These are phyloP conservation scores for Phytopythium vexans DNA, from an alignment of 352 stramenopile genomes.

Conservation along the genomic window DNA sequence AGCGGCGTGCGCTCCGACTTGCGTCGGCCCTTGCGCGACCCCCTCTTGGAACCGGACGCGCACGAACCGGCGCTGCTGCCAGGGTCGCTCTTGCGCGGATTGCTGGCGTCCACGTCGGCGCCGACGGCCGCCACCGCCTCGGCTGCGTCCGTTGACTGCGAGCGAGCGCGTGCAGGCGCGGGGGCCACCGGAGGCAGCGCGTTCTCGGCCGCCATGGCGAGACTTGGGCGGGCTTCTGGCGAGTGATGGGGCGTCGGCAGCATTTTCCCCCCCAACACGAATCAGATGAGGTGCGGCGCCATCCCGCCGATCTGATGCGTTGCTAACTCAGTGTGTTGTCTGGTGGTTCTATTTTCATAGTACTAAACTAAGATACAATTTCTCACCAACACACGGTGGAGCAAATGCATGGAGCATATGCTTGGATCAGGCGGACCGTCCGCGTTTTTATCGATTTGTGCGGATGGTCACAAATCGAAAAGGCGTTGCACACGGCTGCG, in stretches of 20 bases:
- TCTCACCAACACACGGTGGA: too few species aligned
- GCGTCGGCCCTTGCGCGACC: neutral
- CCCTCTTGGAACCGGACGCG: neutral
- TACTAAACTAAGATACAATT: too few species aligned
- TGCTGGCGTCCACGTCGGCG: neutral
- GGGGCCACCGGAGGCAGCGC: neutral
- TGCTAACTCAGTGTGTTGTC: too few species aligned
- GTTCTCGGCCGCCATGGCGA: constrained; percentile 4
- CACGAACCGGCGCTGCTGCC: neutral
- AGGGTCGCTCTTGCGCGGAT: neutral
- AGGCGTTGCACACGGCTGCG: too few species aligned
- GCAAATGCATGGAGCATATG: too few species aligned
- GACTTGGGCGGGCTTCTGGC: neutral
- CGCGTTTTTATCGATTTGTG: too few species aligned
- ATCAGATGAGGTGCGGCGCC: too few species aligned
- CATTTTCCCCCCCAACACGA: too few species aligned
- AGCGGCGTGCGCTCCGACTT: constrained; percentile 40
- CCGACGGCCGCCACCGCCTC: neutral
- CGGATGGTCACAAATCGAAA: too few species aligned
- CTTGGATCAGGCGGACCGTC: too few species aligned
- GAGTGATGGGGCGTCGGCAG: neutral
- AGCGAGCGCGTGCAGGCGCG: neutral
- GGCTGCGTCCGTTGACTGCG: neutral
- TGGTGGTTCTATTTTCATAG: too few species aligned
- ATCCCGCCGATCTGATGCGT: too few species aligned